Conservation (phyloP, 1,284 basidiomycete species). For the Volvariella surrecta region DNA sequence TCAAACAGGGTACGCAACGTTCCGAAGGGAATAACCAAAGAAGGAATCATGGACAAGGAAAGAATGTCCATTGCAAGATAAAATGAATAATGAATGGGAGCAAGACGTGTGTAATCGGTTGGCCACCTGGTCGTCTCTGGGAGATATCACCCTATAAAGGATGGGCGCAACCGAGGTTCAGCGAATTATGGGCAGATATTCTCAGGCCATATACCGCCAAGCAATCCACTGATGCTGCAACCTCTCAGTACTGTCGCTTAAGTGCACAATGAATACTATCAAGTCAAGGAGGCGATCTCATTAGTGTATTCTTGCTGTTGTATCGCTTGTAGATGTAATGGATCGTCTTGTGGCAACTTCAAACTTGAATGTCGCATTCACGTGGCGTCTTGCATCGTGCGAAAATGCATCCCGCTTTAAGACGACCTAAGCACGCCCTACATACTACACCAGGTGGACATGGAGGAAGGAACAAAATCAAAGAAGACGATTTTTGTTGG, state of each 20-base stretch:
- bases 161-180: constrained; percentile 12
- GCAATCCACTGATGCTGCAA: too few species aligned
- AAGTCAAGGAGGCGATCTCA: too few species aligned
- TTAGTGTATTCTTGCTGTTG: too few species aligned
- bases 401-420: constrained; percentile 24
- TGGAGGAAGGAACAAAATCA: constrained; percentile 64
- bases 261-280: too few species aligned
- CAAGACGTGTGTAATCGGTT: constrained; percentile 19
- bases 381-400: constrained; percentile 29
- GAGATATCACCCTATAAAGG: constrained; percentile 28
- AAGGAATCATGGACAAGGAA: constrained; percentile 1
- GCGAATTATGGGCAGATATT: constrained; percentile 13
- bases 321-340: too few species aligned
- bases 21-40: background rate
- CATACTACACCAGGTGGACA: constrained; percentile 16
- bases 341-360: background rate
- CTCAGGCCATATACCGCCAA: too few species aligned
- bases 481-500: constrained; percentile 73
- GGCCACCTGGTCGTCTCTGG: constrained; percentile 18
- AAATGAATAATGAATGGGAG: constrained; percentile 18
- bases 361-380: background rate
- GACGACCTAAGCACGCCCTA: too few species aligned
- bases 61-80: constrained; percentile 21
- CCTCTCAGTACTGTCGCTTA: too few species aligned
- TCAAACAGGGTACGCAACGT: background rate